phyloP scores from a whole-genome alignment of 2,329 filamentous ascomycete species.

The Diaporthe nobilis region DNA sequence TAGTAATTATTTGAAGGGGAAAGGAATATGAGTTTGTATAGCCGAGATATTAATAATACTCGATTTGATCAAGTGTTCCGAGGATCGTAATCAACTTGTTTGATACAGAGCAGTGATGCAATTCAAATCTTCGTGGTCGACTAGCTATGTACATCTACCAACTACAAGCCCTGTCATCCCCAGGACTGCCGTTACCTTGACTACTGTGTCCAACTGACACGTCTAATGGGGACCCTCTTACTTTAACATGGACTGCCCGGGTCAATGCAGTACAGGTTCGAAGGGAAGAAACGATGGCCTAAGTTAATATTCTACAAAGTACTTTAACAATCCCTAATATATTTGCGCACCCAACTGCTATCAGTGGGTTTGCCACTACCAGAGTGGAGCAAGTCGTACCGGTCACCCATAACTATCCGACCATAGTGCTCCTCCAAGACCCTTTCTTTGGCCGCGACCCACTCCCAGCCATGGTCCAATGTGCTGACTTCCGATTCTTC shows the following conservation, averaged over 20 bases:
- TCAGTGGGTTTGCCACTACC: neutral
- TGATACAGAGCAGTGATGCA: too few relatives aligned
- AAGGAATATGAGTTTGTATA: too few relatives aligned
- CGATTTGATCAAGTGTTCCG: too few relatives aligned
- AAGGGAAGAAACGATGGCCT: neutral
- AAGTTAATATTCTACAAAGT: neutral
- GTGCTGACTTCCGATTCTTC: neutral
- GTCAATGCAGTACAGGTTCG: too few relatives aligned
- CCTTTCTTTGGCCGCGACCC: neutral
- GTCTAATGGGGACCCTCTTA: too few relatives aligned
- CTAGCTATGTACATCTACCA: neutral
- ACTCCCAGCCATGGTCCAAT: neutral
- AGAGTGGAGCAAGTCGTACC: neutral
- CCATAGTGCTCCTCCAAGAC: neutral
- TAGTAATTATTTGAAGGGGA: too few relatives aligned
- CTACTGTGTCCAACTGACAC: too few relatives aligned
- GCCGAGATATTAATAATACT: too few relatives aligned
- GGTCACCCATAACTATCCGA: neutral
- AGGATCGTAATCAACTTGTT: too few relatives aligned
- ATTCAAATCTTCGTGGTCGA: neutral
- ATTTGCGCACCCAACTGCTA: neutral
- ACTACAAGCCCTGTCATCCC: too few relatives aligned
- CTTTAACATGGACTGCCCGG: too few relatives aligned
- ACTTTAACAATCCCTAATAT: neutral
- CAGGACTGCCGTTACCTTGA: too few relatives aligned